Evolutionary conservation across 768 basidiomycete species (phyloP), one percentile per base, ranked within the genome.

Genomic region (Mycena chlorophos): DNA sequence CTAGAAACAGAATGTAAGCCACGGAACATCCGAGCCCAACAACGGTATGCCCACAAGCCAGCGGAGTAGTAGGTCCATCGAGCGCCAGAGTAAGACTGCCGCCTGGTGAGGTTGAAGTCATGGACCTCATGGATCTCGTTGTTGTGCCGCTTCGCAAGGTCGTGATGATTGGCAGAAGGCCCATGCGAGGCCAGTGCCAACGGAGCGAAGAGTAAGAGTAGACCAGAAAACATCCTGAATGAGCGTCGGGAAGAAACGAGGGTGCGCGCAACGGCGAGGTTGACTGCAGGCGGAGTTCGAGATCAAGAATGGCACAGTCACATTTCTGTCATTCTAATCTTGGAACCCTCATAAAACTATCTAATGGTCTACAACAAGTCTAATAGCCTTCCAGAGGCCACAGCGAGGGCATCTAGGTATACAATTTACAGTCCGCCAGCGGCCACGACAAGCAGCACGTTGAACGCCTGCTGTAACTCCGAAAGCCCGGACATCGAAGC

Each of bases 41-140:
- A 19, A 37, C 56, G 37, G 30, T 25, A 27, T 10, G 12, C 69
- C 57, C 56, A 83, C 83, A 80, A 61, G 55, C 83, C 83, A 53
- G 78, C 79, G 39, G 77, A 75, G 64, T 85, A 87, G 60, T 72
- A 87, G 14, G 84, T 80, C 69, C 79, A 81, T 51, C 76, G 76
- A 2, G 78, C 68, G 51, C 59, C 53, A 34, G 56, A 49, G 52
- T 63, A 75, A 8, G 81, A 76, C 58, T 74, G 75, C 31, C 71
- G 69, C 45, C 81, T 62, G 17, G 68, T 63, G 3, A 79, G 65
- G 52, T 37, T 37, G 34, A 37, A 10, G 34, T 10, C n/a, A n/a
- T 37, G 34, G 10, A 10, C 34, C 10, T 10, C 10, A 10, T 10
- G n/a, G 34, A 10, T 10, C 34, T 78, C 71, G 23, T 74, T 75